Conservation (phyloP, 768 basidiomycete genomes). For the Panellus pusillus region DNA sequence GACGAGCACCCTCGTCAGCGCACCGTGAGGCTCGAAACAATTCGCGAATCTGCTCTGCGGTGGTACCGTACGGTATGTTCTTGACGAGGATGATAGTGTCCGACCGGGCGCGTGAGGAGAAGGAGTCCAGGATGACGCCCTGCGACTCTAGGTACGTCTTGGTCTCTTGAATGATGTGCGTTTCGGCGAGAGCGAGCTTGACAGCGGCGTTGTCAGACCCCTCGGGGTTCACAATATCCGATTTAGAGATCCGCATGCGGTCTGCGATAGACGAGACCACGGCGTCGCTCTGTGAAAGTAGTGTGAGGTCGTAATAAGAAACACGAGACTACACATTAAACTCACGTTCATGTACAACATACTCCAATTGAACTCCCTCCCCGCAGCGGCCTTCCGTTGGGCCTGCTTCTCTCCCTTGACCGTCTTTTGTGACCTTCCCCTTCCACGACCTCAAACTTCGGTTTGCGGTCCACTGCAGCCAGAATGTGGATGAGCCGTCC, state of each 20-base stretch:
- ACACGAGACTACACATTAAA: constrained; percentile 23
- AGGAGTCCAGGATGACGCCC: constrained; percentile 63
- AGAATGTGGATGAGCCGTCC: constrained; percentile 91
- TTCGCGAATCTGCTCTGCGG: constrained; percentile 68
- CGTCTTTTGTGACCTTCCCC: constrained; percentile 43
- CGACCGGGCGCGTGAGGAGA: constrained; percentile 57
- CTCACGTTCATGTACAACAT: constrained; percentile 97
- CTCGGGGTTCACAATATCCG: constrained; percentile 86
- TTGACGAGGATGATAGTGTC: constrained; percentile 89
- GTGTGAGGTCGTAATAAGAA: constrained; percentile 21
- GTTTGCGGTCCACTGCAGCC: constrained; percentile 71
- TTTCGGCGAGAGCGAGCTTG: constrained; percentile 94
- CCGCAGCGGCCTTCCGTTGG: constrained; percentile 66
- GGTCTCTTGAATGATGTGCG: constrained; percentile 93
- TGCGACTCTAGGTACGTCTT: constrained; percentile 84
- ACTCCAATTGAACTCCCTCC: constrained; percentile 88
- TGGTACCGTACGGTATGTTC: constrained; percentile 94
- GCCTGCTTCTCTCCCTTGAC: constrained; percentile 62
- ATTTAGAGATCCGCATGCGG: constrained; percentile 83
- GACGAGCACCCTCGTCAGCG: constrained; percentile 68
- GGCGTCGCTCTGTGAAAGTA: constrained; percentile 73
- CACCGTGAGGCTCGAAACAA: constrained; percentile 78
- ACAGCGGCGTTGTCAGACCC: constrained; percentile 78
- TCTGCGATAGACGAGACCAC: constrained; percentile 89
- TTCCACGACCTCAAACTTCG: constrained; percentile 44